Evolutionary conservation across 148 eudicot genomes (phyloP), one percentile per base, ranked within the genome.

Genomic region (Spergularia bocconei): DNA sequence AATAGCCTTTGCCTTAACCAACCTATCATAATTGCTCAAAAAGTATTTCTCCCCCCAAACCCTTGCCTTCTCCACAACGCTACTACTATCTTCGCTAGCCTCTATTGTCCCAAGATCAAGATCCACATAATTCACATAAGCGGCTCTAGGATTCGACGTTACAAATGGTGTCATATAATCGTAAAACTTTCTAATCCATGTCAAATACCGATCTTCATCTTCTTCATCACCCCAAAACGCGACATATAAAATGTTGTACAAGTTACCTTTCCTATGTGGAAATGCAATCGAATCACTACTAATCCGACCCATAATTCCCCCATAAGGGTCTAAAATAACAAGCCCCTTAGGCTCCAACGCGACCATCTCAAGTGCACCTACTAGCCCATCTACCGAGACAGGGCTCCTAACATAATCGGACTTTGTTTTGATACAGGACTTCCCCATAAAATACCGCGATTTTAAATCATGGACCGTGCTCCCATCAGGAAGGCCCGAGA

Each of bases 121-220:
- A 47, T 87, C 90, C 11, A 84, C 63, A 50, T 83, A 85, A 56
- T 85, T 87, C 16, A 87, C 67, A 73, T 83, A 85, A n/a, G 88
- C 82, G 4, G 70, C 78, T 69, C 88, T 79, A 21, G 90, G 88
- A 23, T 50, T 71, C 36, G 79, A 79, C 13, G 84, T 73, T 23
- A 87, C 90, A 72, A 59, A 81, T 13, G 82, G 82, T 44, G 84
- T 76, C 80, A 85, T 77, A 64, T 79, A 85, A 1, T 62, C 51
- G 11, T 85, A 79, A 29, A 87, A 25, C 23, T 50, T 44, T 21
- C 81, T 72, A 39, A 78, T 17, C 87, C 87, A 80, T 60, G 41
- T 70, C 47, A 87, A 51, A 58, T 77, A 67, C 11, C 60, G 47
- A 33, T 75, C 36, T 53, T 64, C 59, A 11, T 57, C 63, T 50